Percentiles rank a stretch among this genome's conserved stretches.
phyloP scores from a whole-genome alignment of 495 filamentous ascomycete species.

The Talaromyces stipitatus region DNA sequence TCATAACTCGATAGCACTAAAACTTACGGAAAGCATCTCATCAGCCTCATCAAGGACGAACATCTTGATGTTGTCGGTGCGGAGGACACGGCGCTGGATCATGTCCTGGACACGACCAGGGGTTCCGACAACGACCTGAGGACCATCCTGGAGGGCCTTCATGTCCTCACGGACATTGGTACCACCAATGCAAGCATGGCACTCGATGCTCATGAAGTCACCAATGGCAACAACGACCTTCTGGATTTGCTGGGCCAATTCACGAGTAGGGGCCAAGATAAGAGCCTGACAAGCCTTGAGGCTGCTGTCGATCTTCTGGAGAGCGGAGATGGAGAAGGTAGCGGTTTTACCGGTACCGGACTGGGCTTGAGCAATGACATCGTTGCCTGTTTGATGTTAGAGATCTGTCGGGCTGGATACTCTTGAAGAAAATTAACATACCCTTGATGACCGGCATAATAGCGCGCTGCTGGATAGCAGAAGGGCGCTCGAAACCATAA shows the following conservation, averaged over 20 bases:
- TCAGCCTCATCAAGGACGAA: slow-evolving; percentile 98
- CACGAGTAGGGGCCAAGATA: slow-evolving; percentile 93
- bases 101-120: slow-evolving; percentile 97
- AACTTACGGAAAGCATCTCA: slow-evolving; percentile 89
- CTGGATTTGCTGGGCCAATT: slow-evolving; percentile 97
- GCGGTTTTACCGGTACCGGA: slow-evolving; percentile 99
- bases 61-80: slow-evolving; percentile 97
- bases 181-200: slow-evolving; percentile 98
- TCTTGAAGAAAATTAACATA: slow-evolving; percentile 43
- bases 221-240: slow-evolving; percentile 97
- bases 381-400: slow-evolving; percentile 59
- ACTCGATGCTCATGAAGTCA: slow-evolving; percentile 99
- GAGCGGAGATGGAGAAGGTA: slow-evolving; percentile 96
- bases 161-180: slow-evolving; percentile 98
- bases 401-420: slow-evolving; percentile 9
- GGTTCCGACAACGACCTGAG: slow-evolving; percentile 93
- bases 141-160: slow-evolving; percentile 89
- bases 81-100: slow-evolving; percentile 93
- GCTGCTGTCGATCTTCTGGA: slow-evolving; percentile 94
- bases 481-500: slow-evolving; percentile 98
- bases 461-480: slow-evolving; percentile 98
- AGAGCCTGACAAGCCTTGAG: slow-evolving; percentile 93
- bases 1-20: not conserved
- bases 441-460: slow-evolving; percentile 99
- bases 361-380: slow-evolving; percentile 98